Evolutionary conservation across 2,329 filamentous ascomycete genomes (phyloP).

Genomic region (Pseudogymnoascus sp.): DNA sequence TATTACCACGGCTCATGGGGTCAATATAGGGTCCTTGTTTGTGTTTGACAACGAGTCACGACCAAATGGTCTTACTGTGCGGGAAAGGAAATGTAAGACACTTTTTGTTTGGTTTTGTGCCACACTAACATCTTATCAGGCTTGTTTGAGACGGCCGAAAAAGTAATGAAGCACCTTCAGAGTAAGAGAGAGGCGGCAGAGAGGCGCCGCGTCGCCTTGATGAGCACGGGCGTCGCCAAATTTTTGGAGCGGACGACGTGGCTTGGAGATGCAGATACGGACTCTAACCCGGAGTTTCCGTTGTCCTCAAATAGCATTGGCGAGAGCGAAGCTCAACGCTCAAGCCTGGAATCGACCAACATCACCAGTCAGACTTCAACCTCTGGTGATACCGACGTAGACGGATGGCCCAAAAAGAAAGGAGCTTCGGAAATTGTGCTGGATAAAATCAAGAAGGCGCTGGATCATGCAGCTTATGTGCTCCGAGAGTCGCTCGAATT

Average conservation of each 20-base stretch:
- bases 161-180: conserved; percentile 23
- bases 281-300: not conserved
- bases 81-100: conserved; percentile 29
- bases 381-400: not conserved
- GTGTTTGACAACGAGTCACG: conserved; percentile 35
- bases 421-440: conserved; percentile 14
- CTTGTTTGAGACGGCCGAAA: conserved; percentile 18
- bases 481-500: conserved; percentile 25
- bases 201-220: conserved; percentile 18
- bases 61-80: conserved; percentile 36
- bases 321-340: not conserved
- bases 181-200: conserved; percentile 24
- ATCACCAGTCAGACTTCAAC: not conserved
- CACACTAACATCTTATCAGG: conserved; percentile 11
- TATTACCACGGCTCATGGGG: conserved; percentile 20
- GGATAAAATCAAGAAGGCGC: conserved; percentile 22
- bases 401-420: not conserved
- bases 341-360: not conserved
- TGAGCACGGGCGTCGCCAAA: conserved; percentile 20
- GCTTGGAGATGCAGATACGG: not conserved
- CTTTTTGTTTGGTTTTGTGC: not conserved
- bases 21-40: conserved; percentile 25
- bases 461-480: conserved; percentile 24
- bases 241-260: conserved; percentile 19
- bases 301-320: not conserved